Evolutionary conservation across 306 rosid genomes (phyloP), one percentile per base, ranked within the genome.

Genomic region (Malus asiatica): DNA sequence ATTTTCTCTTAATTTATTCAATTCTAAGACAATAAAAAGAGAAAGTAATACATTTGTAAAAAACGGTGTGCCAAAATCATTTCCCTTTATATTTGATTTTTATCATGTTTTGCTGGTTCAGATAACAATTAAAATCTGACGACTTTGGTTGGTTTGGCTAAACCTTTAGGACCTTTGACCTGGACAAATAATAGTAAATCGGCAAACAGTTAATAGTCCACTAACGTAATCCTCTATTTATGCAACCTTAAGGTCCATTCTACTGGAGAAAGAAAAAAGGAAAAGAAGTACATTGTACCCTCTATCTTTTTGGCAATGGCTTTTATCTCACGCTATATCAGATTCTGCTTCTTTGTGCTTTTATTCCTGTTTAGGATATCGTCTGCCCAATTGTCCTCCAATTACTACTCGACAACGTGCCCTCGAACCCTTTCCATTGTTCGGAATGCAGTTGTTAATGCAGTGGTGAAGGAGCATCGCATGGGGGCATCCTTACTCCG

Each of bases 401-500:
- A 77, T 62, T 86, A 80, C 77, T 89, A 89, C 76, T 81, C 25
- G 20, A 30, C 64, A 29, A 71, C 78, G 11, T 89, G 94, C 55
- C 87, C 91, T n/a, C 81, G 14, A 45, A 91, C 90, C 4, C 82
- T 84, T 18, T 86, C 70, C 13, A 84, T 69, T 53, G 85, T 89
- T 19, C 82, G 76, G 64, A 79, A 78, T 13, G 85, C 90, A 38
- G 90, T 85, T 58, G 0, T 2, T 8, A 86, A 77, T 48, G 91
- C 94, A 3, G 91, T 89, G 75, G 1, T 18, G 38, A 86, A 86
- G 83, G 91, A 89, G 64, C 84, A 66, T 52, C 91, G 94, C 69
- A 89, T 89, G 90, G 94, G 91, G 12, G 93, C 89, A 2, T 89
- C 93, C 77, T 62, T 74, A 79, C 90, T 89, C 11, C 93, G 93